Conservation (phyloP, 2,329 filamentous ascomycete genomes). For the Stenocarpella maydis region DNA sequence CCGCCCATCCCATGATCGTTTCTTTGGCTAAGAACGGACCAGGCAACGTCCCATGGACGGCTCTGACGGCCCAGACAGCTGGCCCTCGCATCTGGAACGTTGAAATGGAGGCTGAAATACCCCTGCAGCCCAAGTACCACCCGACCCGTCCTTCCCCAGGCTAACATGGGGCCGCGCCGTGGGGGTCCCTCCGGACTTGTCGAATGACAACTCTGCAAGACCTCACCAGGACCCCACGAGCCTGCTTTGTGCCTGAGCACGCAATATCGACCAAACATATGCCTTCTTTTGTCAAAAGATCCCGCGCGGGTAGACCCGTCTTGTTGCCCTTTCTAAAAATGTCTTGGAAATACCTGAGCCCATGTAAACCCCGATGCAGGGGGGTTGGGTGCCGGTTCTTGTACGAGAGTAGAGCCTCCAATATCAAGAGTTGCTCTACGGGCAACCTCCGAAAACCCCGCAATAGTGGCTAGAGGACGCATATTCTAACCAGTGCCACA, state of each 20-base stretch:
- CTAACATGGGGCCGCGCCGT: conserved; percentile 21
- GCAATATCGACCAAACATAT: conserved; percentile 18
- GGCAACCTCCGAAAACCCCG: no score
- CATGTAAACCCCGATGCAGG: not conserved
- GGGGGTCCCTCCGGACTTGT: conserved; percentile 29
- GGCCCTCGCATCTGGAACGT: conserved; percentile 1
- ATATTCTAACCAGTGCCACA: no score
- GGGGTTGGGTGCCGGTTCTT: not conserved
- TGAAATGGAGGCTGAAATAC: conserved; percentile 28
- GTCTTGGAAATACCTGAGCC: not conserved
- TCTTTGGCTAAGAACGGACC: not conserved
- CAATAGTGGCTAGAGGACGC: not conserved
- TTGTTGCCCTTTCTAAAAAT: not conserved
- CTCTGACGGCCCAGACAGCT: not conserved
- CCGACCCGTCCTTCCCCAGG: conserved; percentile 25
- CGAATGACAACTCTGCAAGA: conserved; percentile 26
- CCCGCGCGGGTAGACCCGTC: conserved; percentile 30
- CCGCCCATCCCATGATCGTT: conserved; percentile 12
- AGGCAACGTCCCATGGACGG: conserved; percentile 11
- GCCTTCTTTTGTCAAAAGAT: conserved; percentile 27
- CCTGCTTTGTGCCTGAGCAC: conserved; percentile 24
- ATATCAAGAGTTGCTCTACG: not conserved
- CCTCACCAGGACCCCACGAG: conserved; percentile 33
- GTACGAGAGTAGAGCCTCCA: not conserved
- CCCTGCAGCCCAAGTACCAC: conserved; percentile 25